Evolutionary conservation across 345 rosid genomes (phyloP).

Genomic region (Ailanthus altissimus): DNA sequence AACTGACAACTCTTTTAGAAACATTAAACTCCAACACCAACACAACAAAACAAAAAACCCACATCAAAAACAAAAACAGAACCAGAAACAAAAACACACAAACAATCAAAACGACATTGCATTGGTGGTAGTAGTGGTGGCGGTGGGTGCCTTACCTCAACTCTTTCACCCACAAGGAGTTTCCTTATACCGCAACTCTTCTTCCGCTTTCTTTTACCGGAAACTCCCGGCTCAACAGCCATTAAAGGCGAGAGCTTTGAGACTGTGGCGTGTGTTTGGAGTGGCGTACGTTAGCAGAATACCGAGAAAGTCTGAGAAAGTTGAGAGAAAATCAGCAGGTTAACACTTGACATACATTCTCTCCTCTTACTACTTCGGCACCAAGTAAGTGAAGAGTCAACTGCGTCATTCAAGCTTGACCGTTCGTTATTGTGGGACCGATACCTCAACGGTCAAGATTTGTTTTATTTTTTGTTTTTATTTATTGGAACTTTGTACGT

Average conservation of each 20-base stretch:
- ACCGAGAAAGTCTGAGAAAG: neutral
- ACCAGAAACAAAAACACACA: neutral
- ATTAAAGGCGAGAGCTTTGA: neutral
- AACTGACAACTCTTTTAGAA: neutral
- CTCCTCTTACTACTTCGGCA: neutral
- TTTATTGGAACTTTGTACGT: neutral
- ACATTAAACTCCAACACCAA: neutral
- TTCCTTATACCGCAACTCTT: constrained; percentile 4
- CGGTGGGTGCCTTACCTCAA: constrained; percentile 32
- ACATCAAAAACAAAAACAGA: neutral
- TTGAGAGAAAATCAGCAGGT: neutral
- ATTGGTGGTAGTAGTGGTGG: too few species aligned
- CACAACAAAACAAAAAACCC: neutral
- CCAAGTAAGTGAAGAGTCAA: constrained; percentile 15
- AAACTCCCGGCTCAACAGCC: constrained; percentile 6
- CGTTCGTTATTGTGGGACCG: neutral
- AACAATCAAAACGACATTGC: neutral
- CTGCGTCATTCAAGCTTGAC: neutral
- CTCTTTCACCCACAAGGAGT: constrained; percentile 27
- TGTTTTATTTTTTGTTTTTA: neutral
- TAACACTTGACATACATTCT: too few species aligned
- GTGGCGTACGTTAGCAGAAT: neutral
- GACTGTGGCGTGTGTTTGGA: neutral
- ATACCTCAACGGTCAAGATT: neutral
- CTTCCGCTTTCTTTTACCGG: constrained; percentile 25